Evolutionary conservation across 805 yeast species (phyloP), one percentile per base, ranked within the genome.

Genomic region (Suhomyces tanzawaensis): DNA sequence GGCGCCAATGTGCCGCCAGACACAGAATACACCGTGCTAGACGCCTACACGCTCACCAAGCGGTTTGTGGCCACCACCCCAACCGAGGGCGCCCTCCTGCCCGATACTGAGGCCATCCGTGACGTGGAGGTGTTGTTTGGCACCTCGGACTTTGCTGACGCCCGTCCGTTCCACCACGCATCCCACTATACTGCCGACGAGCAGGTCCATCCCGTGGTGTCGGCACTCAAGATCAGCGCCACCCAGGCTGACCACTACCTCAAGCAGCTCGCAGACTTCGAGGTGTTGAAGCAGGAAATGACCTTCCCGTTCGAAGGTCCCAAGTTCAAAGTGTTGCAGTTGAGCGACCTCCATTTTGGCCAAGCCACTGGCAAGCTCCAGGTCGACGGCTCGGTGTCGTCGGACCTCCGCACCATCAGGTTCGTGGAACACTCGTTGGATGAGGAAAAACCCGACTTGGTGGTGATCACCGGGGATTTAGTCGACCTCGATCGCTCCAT

Each of bases 381-480:
- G 16, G 37, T 46, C 19, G 37, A 39, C n/a, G 42, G 37, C n/a
- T 23, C 30, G n/a, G 54, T 64, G 37, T 54, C 58, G 32, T 49
- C 54, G 14, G 70, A 65, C 36, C 39, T 44, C 26, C 48, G 48
- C 29, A 65, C 72, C 1, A 42, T 61, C 28, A 43, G 53, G 17
- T 68, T 68, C 42, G 40, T 69, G 8, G 47, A 51, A 15, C 28
- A 46, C 4, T 44, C 64, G 3, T 42, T 66, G 14, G 38, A 39
- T 1, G 36, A 38, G 6, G 73, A 68, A 41, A 44, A 39, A 3
- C 64, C 69, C 9, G 60, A 66, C 37, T 48, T 60, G 35, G 53
- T 69, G 8, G 55, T 69, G n/a, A 55, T 69, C 37, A 63, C 67
- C 8, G 74, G 74, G 2, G 74, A 69, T 44, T 46, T 66, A 39